phyloP scores from a whole-genome alignment of 2,329 filamentous ascomycete species.

The Epichloe sp. region DNA sequence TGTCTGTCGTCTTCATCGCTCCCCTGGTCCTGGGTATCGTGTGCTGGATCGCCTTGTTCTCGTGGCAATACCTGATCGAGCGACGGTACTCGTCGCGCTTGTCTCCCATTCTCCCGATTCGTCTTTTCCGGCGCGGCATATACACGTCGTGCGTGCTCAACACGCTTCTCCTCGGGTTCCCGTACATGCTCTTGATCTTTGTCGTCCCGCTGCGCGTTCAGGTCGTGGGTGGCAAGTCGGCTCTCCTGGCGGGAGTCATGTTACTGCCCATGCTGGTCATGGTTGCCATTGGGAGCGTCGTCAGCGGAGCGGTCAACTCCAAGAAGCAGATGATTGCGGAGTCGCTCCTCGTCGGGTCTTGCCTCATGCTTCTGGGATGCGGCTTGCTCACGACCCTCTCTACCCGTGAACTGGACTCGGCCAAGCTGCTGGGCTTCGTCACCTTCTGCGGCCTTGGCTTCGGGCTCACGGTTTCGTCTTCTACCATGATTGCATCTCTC shows the following conservation, averaged over 20 bases:
- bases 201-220: slow-evolving; percentile 36
- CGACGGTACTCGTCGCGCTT: slow-evolving; percentile 15
- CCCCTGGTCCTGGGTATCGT: slow-evolving; percentile 17
- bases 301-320: slow-evolving; percentile 29
- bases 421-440: slow-evolving; percentile 35
- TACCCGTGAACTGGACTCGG: slow-evolving; percentile 19
- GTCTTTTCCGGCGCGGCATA: slow-evolving; percentile 32
- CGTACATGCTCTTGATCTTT: slow-evolving; percentile 35
- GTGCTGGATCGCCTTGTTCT: slow-evolving; percentile 15
- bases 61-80: slow-evolving; percentile 17
- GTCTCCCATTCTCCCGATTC: slow-evolving; percentile 32
- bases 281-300: slow-evolving; percentile 30
- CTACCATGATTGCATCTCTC: slow-evolving; percentile 31
- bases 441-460: slow-evolving; percentile 40
- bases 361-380: slow-evolving; percentile 32
- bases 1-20: slow-evolving; percentile 21
- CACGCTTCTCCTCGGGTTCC: slow-evolving; percentile 36
- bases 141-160: slow-evolving; percentile 30
- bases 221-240: slow-evolving; percentile 32
- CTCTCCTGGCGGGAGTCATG: slow-evolving; percentile 36
- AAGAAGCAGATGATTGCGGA: slow-evolving; percentile 29
- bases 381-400: slow-evolving; percentile 29
- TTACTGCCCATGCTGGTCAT: slow-evolving; percentile 39
- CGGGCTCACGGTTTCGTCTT: slow-evolving; percentile 32
- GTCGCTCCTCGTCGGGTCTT: slow-evolving; percentile 28